Base-by-base conservation (phyloP, 2,329 filamentous ascomycete genomes). In the Hypoxylon sp. region DNA sequence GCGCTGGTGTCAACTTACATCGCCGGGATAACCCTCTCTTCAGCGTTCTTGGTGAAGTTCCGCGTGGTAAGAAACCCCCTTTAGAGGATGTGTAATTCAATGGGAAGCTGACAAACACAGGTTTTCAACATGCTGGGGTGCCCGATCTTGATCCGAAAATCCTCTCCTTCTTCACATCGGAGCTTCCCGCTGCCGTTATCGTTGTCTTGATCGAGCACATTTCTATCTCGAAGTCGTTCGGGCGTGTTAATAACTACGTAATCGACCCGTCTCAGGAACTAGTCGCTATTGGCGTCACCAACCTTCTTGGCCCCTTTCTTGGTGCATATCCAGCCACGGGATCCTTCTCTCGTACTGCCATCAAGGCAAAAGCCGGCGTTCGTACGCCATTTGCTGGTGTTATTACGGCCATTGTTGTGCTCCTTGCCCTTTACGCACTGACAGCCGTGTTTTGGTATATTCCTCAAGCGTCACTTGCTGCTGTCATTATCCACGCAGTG, bases 361-460 rank as follows among this genome's bases (percentile, higher is more conserved):
- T 97, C 82, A 96, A 96, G 79, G 92, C 93, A n/a, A 97, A 97
- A 81, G 92, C 93, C 56, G 93, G 93, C 76, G 93, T 96, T 1
- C 89, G 93, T 43, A 97, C 93, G 3, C 94, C 93, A 0, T 88
- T 96, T 60, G 93, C 92, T 32, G 93, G 93, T 83, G 87, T 95
- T 48, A 93, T 96, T 67, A 97, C 93, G 9, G 93, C 91, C 0
- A 65, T 93, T 19, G 87, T 97, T 9, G 93, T 97, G 7, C 83
- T 97, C 1, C 83, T 97, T 9, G 93, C 94, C 16, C 90, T 96
- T 63, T 97, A 97, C 74, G 93, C 91, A 16, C 83, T 97, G 25
- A 88, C 93, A 0, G 87, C 90, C 0, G 88, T 97, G 62, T 97
- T 97, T 84, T 96, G 88, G 81, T 97, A 95, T 79, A 97, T 97